Percentiles rank a stretch among this genome's conserved stretches.
phyloP scores from a whole-genome alignment of 1,139 yeast genomes.

The Yamadazyma triangularis region DNA sequence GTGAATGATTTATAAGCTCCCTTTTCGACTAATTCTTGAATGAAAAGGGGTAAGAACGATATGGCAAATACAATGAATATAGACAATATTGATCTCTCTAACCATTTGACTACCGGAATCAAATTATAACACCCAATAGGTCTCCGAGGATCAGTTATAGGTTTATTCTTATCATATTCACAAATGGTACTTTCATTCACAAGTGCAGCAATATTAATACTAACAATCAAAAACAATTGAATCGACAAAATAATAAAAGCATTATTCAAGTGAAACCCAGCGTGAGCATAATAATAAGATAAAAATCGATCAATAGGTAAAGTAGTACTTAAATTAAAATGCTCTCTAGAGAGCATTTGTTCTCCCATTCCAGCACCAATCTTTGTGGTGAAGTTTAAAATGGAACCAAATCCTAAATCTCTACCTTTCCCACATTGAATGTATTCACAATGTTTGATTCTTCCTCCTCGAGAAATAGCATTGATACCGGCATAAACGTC shows the following conservation, averaged over 20 bases:
- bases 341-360: conserved; percentile 51
- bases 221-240: conserved; percentile 42
- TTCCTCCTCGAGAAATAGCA: conserved; percentile 47
- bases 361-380: conserved; percentile 62
- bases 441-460: conserved; percentile 54
- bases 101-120: conserved; percentile 48
- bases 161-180: conserved; percentile 39
- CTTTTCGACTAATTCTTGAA: conserved; percentile 49
- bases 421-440: conserved; percentile 57
- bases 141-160: conserved; percentile 42
- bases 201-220: conserved; percentile 45
- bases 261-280: conserved; percentile 54
- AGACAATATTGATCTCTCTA: conserved; percentile 44
- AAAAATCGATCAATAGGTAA: conserved; percentile 48
- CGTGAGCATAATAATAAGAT: conserved; percentile 53
- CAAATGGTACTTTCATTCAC: conserved; percentile 43
- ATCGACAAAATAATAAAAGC: conserved; percentile 47
- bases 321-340: conserved; percentile 45
- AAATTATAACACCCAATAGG: conserved; percentile 47
- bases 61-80: conserved; percentile 47
- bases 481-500: conserved; percentile 58
- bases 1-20: conserved; percentile 44
- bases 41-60: conserved; percentile 46
- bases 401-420: conserved; percentile 52
- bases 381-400: conserved; percentile 50